Evolutionary conservation across 2,329 filamentous ascomycete genomes (phyloP).

Genomic region (Zymoseptoria crescenta): DNA sequence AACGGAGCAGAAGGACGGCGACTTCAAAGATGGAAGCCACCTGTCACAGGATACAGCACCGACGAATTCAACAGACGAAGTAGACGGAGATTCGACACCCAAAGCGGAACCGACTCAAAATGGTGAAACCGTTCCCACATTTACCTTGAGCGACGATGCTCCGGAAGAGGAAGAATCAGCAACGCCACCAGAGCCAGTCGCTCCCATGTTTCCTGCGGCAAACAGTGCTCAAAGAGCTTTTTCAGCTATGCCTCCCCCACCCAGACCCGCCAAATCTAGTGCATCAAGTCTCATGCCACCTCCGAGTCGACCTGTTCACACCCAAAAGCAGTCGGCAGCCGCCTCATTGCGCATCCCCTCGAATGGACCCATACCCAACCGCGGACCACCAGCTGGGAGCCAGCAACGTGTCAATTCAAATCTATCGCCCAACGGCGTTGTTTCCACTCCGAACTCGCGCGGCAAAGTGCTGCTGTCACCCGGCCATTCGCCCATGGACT

Average conservation of each 20-base stretch:
- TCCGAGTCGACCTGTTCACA: constrained; percentile 15
- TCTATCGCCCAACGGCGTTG: constrained; percentile 25
- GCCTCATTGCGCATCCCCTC: constrained; percentile 36
- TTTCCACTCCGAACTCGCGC: constrained; percentile 36
- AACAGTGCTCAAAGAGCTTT: constrained; percentile 41
- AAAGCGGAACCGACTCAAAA: constrained; percentile 19
- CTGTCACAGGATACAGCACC: background rate
- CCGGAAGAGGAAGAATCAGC: constrained; percentile 27
- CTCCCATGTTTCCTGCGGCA: constrained; percentile 38
- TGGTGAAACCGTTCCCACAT: constrained; percentile 19
- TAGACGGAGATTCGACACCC: constrained; percentile 25
- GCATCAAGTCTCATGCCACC: constrained; percentile 22
- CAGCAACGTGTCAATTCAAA: constrained; percentile 32
- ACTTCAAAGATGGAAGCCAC: background rate
- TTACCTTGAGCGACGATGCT: constrained; percentile 24
- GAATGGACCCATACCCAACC: constrained; percentile 43
- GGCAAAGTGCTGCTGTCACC: constrained; percentile 75
- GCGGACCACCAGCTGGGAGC: constrained; percentile 34
- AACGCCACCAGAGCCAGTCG: constrained; percentile 13
- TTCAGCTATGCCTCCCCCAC: constrained; percentile 28
- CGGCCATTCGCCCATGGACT: constrained; percentile 90
- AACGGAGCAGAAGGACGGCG: constrained; percentile 2
- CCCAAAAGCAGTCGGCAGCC: constrained; percentile 23
- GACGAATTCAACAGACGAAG: constrained; percentile 4
- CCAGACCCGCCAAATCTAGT: constrained; percentile 14